Evolutionary conservation across 257 asterid species (phyloP).

Genomic region (Verbena officinalis): DNA sequence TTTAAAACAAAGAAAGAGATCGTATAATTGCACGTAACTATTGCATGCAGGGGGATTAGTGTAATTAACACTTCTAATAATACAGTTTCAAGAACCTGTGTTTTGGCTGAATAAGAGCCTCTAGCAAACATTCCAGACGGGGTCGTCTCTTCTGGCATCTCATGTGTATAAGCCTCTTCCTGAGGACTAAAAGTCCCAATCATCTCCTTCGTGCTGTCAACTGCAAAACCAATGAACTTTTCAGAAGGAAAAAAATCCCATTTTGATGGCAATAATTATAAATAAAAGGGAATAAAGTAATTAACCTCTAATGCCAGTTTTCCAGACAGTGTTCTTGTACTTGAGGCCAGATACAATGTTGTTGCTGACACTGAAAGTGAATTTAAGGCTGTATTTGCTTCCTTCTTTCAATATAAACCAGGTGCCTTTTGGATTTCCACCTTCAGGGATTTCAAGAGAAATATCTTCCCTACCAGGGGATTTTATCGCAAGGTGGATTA

Average conservation of each 20-base stretch:
- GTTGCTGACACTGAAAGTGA: constrained; percentile 64
- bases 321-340: constrained; percentile 74
- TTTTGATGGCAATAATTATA: not conserved
- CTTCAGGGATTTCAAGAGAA: constrained; percentile 57
- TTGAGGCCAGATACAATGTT: constrained; percentile 75
- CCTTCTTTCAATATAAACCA: constrained; percentile 84
- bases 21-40: too few relatives aligned
- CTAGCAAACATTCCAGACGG: constrained; percentile 59
- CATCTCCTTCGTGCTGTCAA: constrained; percentile 53
- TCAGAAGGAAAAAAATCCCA: not conserved
- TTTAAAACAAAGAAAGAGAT: too few relatives aligned
- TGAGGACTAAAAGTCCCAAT: constrained; percentile 57
- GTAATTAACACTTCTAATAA: too few relatives aligned
- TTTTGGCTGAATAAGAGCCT: constrained; percentile 50
- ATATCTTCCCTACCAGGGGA: constrained; percentile 61
- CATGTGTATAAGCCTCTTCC: constrained; percentile 47
- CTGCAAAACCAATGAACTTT: constrained; percentile 22
- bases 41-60: too few relatives aligned
- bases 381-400: constrained; percentile 56
- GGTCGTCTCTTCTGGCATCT: constrained; percentile 54
- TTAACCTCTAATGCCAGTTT: constrained; percentile 71
- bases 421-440: constrained; percentile 61
- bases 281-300: not conserved
- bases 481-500: constrained; percentile 58
- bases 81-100: constrained; percentile 35